Conservation (phyloP, 148 eudicot species). For the Rhododendron henanense region DNA sequence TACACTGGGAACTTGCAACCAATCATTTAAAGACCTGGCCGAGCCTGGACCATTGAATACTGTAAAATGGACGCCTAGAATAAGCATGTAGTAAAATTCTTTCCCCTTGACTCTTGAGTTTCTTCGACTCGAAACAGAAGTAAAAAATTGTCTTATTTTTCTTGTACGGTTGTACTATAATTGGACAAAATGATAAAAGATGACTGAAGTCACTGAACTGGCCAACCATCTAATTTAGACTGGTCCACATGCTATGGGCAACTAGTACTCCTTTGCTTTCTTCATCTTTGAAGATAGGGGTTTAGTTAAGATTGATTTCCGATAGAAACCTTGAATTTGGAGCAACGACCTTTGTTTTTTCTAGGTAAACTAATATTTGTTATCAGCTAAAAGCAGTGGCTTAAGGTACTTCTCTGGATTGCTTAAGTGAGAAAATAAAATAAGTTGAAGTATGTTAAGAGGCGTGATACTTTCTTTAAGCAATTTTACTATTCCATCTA, state of each 20-base stretch:
- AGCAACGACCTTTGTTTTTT: not conserved
- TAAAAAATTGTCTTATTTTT: not conserved
- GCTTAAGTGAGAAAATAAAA: not conserved
- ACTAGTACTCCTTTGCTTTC: not conserved
- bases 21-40: not conserved
- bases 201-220: not conserved
- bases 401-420: not conserved
- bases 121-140: not conserved
- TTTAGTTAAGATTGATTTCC: not conserved
- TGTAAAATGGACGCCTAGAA: not conserved
- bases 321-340: not conserved
- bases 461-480: not conserved
- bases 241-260: not conserved
- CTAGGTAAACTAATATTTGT: not conserved
- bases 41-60: not conserved
- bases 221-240: not conserved
- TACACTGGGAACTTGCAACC: not conserved
- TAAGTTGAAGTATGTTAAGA: not conserved
- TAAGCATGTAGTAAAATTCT: conserved; percentile 1
- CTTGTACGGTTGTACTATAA: not conserved
- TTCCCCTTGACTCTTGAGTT: not conserved
- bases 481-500: not conserved
- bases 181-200: not conserved
- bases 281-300: not conserved
- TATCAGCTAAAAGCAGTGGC: not conserved